phyloP scores from a whole-genome alignment of 2,329 filamentous ascomycete species.

The Clarireedia hainanense region DNA sequence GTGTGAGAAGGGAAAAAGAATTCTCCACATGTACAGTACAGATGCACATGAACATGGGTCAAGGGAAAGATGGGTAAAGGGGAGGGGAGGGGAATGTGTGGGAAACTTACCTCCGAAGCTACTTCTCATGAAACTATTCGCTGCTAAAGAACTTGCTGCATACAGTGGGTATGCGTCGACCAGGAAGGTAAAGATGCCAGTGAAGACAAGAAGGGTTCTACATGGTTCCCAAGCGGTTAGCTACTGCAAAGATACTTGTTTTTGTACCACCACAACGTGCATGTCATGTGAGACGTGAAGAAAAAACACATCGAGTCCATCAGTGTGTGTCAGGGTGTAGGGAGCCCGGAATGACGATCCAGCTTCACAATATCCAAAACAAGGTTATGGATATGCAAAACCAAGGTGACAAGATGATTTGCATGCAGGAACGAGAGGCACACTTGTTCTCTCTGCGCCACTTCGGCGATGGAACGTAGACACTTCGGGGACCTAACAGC shows the following conservation, averaged over 20 bases:
- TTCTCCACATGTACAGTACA: no score
- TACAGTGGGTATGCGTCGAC: conserved; percentile 72
- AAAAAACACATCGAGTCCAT: neutral
- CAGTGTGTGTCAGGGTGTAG: neutral
- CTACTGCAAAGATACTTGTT: conserved; percentile 12
- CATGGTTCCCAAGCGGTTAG: conserved; percentile 22
- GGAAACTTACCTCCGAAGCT: conserved; percentile 50
- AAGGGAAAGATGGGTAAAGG: neutral
- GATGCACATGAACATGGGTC: no score
- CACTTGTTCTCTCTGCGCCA: neutral
- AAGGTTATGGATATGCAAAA: conserved; percentile 2
- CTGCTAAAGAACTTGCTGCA: conserved; percentile 71
- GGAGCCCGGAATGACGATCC: neutral
- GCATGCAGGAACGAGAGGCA: conserved; percentile 8
- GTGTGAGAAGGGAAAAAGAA: no score
- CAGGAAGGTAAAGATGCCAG: conserved; percentile 76
- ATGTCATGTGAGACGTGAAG: conserved; percentile 14
- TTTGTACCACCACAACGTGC: conserved; percentile 17
- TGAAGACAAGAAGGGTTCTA: conserved; percentile 71
- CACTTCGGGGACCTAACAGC: conserved; percentile 6
- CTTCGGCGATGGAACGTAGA: conserved; percentile 10
- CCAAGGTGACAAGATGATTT: conserved; percentile 4
- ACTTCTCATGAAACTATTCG: conserved; percentile 73
- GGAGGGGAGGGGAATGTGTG: neutral
- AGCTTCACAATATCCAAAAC: conserved; percentile 6